Base-by-base conservation (phyloP, 495 filamentous ascomycete genomes). In the Talaromyces borbonicus region DNA sequence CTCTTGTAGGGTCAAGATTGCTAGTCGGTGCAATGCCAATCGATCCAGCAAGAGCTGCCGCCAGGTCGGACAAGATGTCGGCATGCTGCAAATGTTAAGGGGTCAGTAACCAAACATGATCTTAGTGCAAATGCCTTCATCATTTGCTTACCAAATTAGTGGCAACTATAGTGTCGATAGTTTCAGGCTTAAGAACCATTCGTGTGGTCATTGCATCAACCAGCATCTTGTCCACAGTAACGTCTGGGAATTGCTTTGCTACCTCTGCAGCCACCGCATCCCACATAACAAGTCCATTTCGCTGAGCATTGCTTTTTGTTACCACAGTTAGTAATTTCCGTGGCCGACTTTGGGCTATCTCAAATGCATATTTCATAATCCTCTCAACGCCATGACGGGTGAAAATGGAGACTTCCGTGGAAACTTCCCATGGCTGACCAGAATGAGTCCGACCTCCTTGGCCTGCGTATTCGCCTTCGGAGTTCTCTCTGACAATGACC, bases 1-100 rank as follows among this genome's bases (percentile, higher is more conserved):
- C 52, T 15, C 77, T 55, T 12, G 72, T 79, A 1, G 77, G 76
- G 51, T 80, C 77, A 8, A 81, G 57, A 49, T 81, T 80, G 31
- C 66, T 70, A 1, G 69, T 71, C 5, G 77, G 74, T 6, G 70
- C 71, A 11, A 74, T 61, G 11, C 71, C 71, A 52, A 74, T 74
- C 1, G 63, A 67, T 0, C 71, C 71, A 2, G 67, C 71, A 27
- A 74, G 46, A 0, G 61, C 62, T 25, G 70, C 70, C 0, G 77
- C 77, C 9, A 80, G 50, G 49, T 75, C 72, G 0, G 67, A 71
- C 9, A 75, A 51, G 20, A 74, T 71, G 48, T 75, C 71, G 47
- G 66, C 68, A 49, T 75, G 69, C 43, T 43, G 16, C n/a, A n/a
- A n/a, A n/a, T n/a, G n/a, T n/a, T n/a, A n/a, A n/a, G n/a, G n/a